These are phyloP conservation scores for Eucalyptus globulus DNA, from an alignment of 345 rosid genomes.

Conservation along the genomic window DNA sequence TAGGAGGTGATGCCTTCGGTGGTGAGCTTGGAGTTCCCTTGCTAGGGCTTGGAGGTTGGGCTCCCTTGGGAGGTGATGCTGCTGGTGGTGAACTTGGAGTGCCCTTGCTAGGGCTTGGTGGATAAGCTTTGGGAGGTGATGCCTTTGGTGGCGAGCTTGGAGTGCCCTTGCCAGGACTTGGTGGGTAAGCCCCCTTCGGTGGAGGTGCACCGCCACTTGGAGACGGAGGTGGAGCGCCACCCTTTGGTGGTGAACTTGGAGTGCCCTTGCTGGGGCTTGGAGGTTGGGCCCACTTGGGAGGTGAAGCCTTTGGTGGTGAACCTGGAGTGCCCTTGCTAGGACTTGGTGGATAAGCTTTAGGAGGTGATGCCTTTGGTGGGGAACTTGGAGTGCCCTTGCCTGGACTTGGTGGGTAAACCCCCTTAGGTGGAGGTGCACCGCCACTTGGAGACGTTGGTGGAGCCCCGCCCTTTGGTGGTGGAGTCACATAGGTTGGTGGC, in stretches of 20 bases:
- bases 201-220: neutral
- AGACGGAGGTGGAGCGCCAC: neutral
- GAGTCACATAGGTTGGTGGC: neutral
- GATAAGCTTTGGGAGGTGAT: neutral
- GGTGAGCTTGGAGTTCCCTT: neutral
- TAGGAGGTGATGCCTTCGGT: neutral
- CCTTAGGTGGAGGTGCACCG: neutral
- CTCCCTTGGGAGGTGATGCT: neutral
- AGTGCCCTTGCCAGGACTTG: neutral
- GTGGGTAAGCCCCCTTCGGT: neutral
- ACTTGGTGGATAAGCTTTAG: neutral
- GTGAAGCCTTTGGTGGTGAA: neutral
- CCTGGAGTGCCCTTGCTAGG: neutral
- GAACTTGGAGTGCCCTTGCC: neutral
- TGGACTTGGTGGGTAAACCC: neutral
- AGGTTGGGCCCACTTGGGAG: neutral
- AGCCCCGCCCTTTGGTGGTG: neutral
- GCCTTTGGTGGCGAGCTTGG: neutral
- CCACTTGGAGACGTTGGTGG: neutral
- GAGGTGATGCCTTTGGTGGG: neutral
- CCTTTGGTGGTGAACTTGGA: neutral
- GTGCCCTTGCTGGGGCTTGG: neutral
- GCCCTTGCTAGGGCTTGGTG: neutral
- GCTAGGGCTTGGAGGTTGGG: neutral
- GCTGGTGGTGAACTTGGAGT: neutral